Conservation (phyloP, 2,329 filamentous ascomycete genomes). For the Penicillium oxalicum region DNA sequence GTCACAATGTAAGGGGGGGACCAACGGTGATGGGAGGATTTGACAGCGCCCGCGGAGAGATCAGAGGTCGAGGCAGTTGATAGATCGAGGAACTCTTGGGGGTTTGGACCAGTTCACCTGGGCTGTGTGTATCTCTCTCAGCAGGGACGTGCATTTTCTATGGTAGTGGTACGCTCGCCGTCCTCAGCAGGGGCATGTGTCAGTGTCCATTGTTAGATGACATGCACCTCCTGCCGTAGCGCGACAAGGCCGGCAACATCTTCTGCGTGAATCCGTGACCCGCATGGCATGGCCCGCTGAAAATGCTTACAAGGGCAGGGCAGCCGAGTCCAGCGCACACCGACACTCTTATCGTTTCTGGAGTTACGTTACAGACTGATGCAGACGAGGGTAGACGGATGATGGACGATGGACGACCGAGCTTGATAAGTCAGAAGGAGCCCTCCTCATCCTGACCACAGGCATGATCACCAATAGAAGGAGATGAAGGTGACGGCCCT, state of each 20-base stretch:
- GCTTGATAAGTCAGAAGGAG: no score
- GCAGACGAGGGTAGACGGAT: not conserved
- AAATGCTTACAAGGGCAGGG: not conserved
- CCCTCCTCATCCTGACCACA: no score
- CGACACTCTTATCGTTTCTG: conserved; percentile 3
- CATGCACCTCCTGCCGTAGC: not conserved
- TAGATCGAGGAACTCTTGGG: not conserved
- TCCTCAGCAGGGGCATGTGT: no score
- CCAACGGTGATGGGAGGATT: no score
- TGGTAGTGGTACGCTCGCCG: no score
- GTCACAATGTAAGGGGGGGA: conserved; percentile 5
- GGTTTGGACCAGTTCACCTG: not conserved
- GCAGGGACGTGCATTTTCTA: no score
- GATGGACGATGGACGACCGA: no score
- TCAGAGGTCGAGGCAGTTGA: not conserved
- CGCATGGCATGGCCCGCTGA: conserved; percentile 4
- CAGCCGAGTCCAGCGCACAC: conserved; percentile 4
- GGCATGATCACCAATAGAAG: no score
- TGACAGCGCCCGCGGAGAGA: not conserved
- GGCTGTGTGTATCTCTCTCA: not conserved
- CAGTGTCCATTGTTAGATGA: no score
- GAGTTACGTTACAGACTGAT: conserved; percentile 6
- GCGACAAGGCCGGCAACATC: not conserved
- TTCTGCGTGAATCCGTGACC: conserved; percentile 5
- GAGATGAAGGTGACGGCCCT: no score